These are phyloP conservation scores for Trypanosoma boissoni DNA, from an alignment of 208 protist genomes.

Conservation along the genomic window DNA sequence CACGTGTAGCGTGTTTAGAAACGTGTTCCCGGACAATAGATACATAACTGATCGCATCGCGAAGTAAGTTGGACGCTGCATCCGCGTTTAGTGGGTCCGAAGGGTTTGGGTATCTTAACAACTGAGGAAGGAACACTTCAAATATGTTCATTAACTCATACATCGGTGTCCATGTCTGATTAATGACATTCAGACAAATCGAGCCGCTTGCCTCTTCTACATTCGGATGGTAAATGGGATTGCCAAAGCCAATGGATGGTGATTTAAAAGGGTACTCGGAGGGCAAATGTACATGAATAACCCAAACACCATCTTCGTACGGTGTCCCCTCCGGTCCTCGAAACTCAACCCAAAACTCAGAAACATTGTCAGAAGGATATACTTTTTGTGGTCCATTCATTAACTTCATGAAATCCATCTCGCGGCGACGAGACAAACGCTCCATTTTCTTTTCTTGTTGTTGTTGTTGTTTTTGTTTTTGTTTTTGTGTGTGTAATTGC, in stretches of 20 bases:
- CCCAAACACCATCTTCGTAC: slow-evolving; percentile 97
- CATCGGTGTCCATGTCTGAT: slow-evolving; percentile 99
- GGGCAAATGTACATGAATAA: slow-evolving; percentile 96
- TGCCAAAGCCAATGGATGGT: slow-evolving; percentile 98
- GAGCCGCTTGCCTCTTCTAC: slow-evolving; percentile 97
- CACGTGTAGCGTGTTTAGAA: slow-evolving; percentile 56
- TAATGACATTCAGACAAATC: slow-evolving; percentile 99
- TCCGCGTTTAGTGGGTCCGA: slow-evolving; percentile 96
- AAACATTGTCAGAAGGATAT: slow-evolving; percentile 90
- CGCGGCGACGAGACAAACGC: slow-evolving; percentile 65
- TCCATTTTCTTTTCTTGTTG: slow-evolving; percentile 10
- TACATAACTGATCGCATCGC: slow-evolving; percentile 83
- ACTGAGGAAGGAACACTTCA: slow-evolving; percentile 97
- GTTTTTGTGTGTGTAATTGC: not conserved
- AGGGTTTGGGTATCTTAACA: slow-evolving; percentile 97
- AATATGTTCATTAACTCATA: slow-evolving; percentile 94
- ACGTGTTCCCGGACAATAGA: slow-evolving; percentile 68
- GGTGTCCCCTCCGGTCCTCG: slow-evolving; percentile 95
- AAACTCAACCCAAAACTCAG: slow-evolving; percentile 97
- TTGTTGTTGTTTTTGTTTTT: not conserved
- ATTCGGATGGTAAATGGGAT: slow-evolving; percentile 98
- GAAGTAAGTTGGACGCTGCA: slow-evolving; percentile 91
- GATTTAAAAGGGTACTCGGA: slow-evolving; percentile 98
- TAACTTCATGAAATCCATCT: slow-evolving; percentile 97
- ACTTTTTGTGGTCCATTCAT: slow-evolving; percentile 94